Percentiles rank a stretch among this genome's conserved stretches.
Evolutionary conservation across 441 rosid species (phyloP).

Genomic region (Croton laevigatus): DNA sequence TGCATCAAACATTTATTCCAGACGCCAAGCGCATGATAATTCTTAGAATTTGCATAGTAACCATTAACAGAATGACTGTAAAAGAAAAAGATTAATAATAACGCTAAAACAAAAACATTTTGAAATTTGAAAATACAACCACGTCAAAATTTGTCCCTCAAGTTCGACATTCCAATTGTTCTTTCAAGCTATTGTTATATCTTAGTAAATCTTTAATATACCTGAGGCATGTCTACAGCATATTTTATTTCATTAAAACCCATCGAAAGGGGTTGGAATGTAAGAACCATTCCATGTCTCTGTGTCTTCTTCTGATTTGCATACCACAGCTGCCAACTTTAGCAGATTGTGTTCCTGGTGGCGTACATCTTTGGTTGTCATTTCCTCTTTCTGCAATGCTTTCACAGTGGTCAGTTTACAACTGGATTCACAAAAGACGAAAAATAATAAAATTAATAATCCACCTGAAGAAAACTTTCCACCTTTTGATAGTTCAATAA

Average conservation of each 20-base stretch:
- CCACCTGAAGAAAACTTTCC: conserved; percentile 24
- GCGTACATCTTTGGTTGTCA: conserved; percentile 22
- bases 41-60: background rate
- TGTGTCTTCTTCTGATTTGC: conserved; percentile 29
- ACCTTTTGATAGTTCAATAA: conserved; percentile 29
- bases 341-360: conserved; percentile 28
- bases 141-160: background rate
- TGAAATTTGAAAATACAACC: background rate
- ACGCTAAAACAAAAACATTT: background rate
- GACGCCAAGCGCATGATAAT: background rate
- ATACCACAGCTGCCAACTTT: conserved; percentile 27
- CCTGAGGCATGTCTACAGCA: conserved; percentile 70
- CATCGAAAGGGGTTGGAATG: conserved; percentile 55
- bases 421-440: background rate
- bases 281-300: conserved; percentile 64
- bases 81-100: background rate
- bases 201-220: conserved; percentile 21
- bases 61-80: background rate
- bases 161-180: background rate
- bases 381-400: conserved; percentile 35
- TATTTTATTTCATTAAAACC: conserved; percentile 57
- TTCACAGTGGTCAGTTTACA: conserved; percentile 11
- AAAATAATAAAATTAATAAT: conserved; percentile 6
- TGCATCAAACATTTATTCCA: background rate
- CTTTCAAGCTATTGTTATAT: background rate